Evolutionary conservation across 2,329 filamentous ascomycete genomes (phyloP).

Genomic region (Geosmithia morbida): DNA sequence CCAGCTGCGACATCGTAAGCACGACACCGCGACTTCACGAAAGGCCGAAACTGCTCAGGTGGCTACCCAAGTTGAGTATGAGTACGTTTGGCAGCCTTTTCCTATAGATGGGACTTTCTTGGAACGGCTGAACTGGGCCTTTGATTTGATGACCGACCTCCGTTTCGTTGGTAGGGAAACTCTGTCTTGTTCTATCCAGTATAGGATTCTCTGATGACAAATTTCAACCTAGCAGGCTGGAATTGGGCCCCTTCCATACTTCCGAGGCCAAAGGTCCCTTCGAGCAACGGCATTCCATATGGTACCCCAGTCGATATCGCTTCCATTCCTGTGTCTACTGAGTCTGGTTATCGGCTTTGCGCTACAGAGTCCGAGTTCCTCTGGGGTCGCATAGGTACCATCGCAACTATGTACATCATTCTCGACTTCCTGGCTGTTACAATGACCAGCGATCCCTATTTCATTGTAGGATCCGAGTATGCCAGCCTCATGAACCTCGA

Average conservation of each 20-base stretch:
- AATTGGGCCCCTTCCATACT: conserved; percentile 37
- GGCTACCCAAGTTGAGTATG: conserved; percentile 7
- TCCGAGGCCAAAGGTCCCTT: conserved; percentile 27
- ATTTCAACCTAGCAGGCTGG: conserved; percentile 29
- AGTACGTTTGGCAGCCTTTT: conserved; percentile 46
- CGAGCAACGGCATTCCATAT: conserved; percentile 8
- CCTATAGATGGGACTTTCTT: conserved; percentile 32
- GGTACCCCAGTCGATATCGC: conserved; percentile 23
- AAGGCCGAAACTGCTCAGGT: background rate
- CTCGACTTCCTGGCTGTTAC: conserved; percentile 57
- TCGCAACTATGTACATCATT: conserved; percentile 45
- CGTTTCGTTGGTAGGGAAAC: conserved; percentile 34
- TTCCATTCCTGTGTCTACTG: conserved; percentile 24
- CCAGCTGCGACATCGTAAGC: conserved; percentile 8
- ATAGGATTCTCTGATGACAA: background rate
- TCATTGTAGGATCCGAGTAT: conserved; percentile 36
- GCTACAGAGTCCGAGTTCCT: conserved; percentile 29
- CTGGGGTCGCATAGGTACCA: conserved; percentile 23
- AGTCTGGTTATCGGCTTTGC: conserved; percentile 29
- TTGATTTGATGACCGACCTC: conserved; percentile 39
- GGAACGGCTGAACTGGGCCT: conserved; percentile 37
- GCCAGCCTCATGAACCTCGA: conserved; percentile 5
- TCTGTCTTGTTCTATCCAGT: background rate
- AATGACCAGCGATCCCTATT: conserved; percentile 69
- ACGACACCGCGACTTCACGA: background rate